Evolutionary conservation across 495 filamentous ascomycete genomes (phyloP), one percentile per base, ranked within the genome.

Genomic region (Aspergillus cavernicola): DNA sequence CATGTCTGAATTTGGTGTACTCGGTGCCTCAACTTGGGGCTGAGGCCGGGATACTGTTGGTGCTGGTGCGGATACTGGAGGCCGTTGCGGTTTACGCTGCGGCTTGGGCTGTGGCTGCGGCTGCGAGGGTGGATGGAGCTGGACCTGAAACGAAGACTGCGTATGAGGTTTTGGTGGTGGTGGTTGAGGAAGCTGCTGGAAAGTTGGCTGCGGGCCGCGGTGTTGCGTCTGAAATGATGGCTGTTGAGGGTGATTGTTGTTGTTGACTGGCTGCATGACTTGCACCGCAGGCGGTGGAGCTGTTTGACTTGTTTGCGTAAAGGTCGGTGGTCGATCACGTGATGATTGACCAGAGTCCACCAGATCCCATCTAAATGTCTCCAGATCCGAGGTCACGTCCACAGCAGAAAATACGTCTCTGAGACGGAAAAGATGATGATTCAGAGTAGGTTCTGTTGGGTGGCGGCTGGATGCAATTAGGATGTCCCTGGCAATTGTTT

Each of bases 281-380:
- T 47, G 44, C 10, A 24, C 31, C 19, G 31, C 44, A 16, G 52
- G 56, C 2, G 46, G 48, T 13, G 54, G 43, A 37, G 38, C 41
- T 20, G 48, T 22, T 41, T 47, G 44, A 5, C 20, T 35, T 19
- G 44, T 47, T 47, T 47, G 44, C 31, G 19, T 3, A 19, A 24
- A 12, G 24, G 23, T 16, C 20, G 18, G 15, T 15, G 16, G 28
- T 6, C 4, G 31, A 19, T 55, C 60, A 60, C 57, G 62, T 59
- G 57, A 19, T 13, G 38, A 33, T 11, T 39, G 31, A 1, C 44
- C 31, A n/a, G 53, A 40, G 62, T 89, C 86, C 2, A 89, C 71
- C 13, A 86, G 41, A 64, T 88, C 85, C 86, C 86, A 90, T 26
- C 76, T 66, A 19, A 90, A 70, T 0, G 83, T 87, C n/a, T 64